Conservation (phyloP, 169 alveolate genomes). For the Perkinsus chesapeaki region DNA sequence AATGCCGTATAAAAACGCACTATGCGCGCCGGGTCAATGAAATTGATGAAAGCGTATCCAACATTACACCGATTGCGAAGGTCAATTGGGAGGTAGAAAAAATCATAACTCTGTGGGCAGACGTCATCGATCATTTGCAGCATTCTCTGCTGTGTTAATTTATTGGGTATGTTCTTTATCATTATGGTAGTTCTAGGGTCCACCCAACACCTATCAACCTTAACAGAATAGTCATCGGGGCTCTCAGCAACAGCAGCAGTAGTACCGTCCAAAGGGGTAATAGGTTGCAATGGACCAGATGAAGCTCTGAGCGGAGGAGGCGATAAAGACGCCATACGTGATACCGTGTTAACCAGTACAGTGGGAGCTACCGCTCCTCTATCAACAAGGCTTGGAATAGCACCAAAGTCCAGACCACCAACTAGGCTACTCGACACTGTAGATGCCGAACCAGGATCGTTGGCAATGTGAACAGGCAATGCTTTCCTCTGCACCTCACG, state of each 20-base stretch:
- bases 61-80: slow-evolving; percentile 57
- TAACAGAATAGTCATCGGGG: not conserved
- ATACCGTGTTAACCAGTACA: not conserved
- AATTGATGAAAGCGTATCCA: slow-evolving; percentile 73
- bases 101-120: slow-evolving; percentile 52
- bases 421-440: not conserved
- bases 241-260: not conserved
- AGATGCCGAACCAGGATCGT: not conserved
- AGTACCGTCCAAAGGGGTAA: not conserved
- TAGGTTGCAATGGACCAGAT: not conserved
- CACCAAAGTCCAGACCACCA: not conserved
- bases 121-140: slow-evolving; percentile 34
- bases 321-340: not conserved
- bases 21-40: slow-evolving; percentile 48
- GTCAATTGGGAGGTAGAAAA: slow-evolving; percentile 68
- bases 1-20: slow-evolving; percentile 50
- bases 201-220: not conserved
- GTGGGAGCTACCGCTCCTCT: not conserved
- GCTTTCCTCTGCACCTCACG: not conserved
- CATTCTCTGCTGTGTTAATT: slow-evolving; percentile 18
- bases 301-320: not conserved
- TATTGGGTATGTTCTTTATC: slow-evolving; percentile 64
- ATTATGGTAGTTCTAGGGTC: slow-evolving; percentile 48
- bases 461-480: not conserved
- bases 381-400: not conserved